Percentiles rank a stretch among this genome's conserved stretches.
phyloP scores from a whole-genome alignment of 345 rosid genomes.

The Ceriops zippeliana region DNA sequence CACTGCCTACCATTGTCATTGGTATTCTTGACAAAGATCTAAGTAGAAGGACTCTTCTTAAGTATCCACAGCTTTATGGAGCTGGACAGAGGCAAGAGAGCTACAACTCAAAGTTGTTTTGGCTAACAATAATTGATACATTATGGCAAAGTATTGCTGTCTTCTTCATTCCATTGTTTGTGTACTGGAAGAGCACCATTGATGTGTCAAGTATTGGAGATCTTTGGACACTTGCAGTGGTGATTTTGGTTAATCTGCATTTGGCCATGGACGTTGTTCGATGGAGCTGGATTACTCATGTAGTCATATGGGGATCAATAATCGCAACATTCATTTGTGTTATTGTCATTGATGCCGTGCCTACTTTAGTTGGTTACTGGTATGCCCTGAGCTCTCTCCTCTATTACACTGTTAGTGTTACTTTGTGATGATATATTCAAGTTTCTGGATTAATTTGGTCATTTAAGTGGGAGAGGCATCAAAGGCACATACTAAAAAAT shows the following conservation, averaged over 20 bases:
- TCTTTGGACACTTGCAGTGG: constrained; percentile 89
- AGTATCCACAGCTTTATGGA: constrained; percentile 83
- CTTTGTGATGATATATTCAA: too few relatives aligned
- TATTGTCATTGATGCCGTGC: constrained; percentile 63
- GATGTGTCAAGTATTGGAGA: constrained; percentile 83
- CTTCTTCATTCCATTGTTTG: constrained; percentile 77
- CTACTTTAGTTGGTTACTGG: constrained; percentile 83
- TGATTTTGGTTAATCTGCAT: constrained; percentile 81
- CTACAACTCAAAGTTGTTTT: constrained; percentile 70
- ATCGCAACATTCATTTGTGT: constrained; percentile 76
- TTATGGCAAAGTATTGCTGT: constrained; percentile 79
- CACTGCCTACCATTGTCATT: constrained; percentile 81
- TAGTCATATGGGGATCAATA: constrained; percentile 94
- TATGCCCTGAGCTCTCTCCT: constrained; percentile 31
- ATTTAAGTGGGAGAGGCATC: too few relatives aligned
- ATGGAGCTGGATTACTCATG: constrained; percentile 92
- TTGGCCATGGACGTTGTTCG: constrained; percentile 85
- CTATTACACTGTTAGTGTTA: background rate
- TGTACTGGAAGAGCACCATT: constrained; percentile 69
- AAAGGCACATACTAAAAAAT: too few relatives aligned
- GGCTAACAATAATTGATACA: constrained; percentile 79
- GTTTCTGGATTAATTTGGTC: too few relatives aligned
- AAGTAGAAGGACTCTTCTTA: constrained; percentile 57
- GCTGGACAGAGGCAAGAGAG: constrained; percentile 80
- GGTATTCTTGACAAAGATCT: constrained; percentile 91